Base-by-base conservation (phyloP, 192 early-diverging fungal species). In the Podila horticola region DNA sequence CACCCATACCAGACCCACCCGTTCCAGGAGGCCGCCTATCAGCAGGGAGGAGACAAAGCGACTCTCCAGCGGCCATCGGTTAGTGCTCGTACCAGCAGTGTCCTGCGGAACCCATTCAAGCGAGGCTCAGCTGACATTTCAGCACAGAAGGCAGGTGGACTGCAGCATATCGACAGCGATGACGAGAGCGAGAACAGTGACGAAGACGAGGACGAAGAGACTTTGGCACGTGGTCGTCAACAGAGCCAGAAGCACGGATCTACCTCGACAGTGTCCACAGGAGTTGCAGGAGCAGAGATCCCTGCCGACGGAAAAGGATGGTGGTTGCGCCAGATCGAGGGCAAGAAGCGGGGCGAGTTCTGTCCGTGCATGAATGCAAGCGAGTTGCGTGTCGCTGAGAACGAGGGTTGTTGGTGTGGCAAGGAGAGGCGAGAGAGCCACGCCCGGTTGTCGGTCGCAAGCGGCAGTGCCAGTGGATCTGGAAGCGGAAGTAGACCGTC, bases 321-420 rank as follows among this genome's bases (percentile, higher is more conserved):
- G 75, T 79, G 75, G 75, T 64, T 79, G 28, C 67, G 67, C 3
- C 75, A 79, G 38, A 71, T 79, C 24, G 75, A 79, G 29, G 75
- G 67, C 29, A 79, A 64, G 36, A 64, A 69, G 5, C 51, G 67
- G 5, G 74, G 74, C 0, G 74, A 76, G 68, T 65, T 76, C 22
- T 76, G 74, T 22, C 74, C 74, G 0, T 76, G 74, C 30, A 70
- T 64, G 4, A 9, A 62, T 24, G 31, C 30, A 6, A 51, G 29
- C 22, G 26, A 17, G 12, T 20, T 17, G 22, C n/a, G 11, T 28
- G 12, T 62, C 30, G 9, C 22, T 11, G 58, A 67, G 6, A n/a
- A 36, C 22, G 66, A 33, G n/a, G 11, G 62, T 7, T 76, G 74
- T 3, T 76, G 74, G 74, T 76, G 74, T 31, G 74, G 74, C 0